Evolutionary conservation across 768 basidiomycete genomes (phyloP), one percentile per base, ranked within the genome.

Genomic region (Leucocoprinus birnbaumii): DNA sequence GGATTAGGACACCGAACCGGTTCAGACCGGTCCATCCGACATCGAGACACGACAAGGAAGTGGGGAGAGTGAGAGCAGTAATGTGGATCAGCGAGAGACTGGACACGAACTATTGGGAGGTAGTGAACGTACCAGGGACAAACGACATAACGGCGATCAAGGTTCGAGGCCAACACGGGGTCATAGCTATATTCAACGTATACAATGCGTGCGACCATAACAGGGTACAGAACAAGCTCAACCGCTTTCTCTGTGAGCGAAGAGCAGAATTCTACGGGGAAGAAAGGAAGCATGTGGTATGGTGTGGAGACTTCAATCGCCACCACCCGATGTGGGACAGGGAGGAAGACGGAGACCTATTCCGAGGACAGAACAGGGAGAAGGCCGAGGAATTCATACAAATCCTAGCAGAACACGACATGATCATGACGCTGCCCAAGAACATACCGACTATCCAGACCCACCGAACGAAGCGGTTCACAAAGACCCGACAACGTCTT

Each of bases 401-500:
- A 10, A 34, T 71, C 4, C 16, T 72, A 0, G 56, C 57, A 0
- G 61, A 63, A 0, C 53, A 68, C 50, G 59, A 62, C 1, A 65
- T 82, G 63, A 7, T 52, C 0, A 72, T 74, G 73, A 50, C 63
- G 0, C 68, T 83, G 0, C 73, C 69, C 0, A 58, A 61, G 16
- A 64, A 63, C 0, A 61, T 65, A 0, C 75, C 73, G 0, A 83
- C 74, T 0, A 65, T 81, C 0, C 22, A 68, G 11, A 61, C 68
- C 0, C 35, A 35, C 0, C 41, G 24, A 1, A 66, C 73, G 0
- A 68, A 70, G 14, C 73, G 73, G 46, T 65, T 59, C 22, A 72
- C 75, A 1, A n/a, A 50, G 73, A 5, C 69, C 70, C 1, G 77
- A 81, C 63, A 80, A 82, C 49, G 71, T 80, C 0, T 80, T 74